phyloP scores from a whole-genome alignment of 495 filamentous ascomycete species.

The Aspergillus baeticus region DNA sequence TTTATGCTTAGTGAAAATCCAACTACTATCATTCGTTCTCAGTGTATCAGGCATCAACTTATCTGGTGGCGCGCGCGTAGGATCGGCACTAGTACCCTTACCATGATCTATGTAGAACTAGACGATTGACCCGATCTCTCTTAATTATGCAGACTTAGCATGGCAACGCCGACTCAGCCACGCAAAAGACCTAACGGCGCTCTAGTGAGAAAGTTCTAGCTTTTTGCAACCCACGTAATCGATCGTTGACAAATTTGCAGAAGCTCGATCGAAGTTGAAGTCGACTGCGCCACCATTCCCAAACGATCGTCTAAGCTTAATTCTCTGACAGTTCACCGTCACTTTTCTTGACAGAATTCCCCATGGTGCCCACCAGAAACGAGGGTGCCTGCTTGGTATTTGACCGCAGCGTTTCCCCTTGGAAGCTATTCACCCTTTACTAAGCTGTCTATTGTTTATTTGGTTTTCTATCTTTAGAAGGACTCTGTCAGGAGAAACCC shows the following conservation, averaged over 20 bases:
- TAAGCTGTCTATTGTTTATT: neutral
- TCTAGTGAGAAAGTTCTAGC: neutral
- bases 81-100: conserved; percentile 1
- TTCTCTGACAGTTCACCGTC: neutral
- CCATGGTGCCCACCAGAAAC: neutral
- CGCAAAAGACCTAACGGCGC: neutral
- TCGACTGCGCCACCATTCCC: conserved; percentile 1
- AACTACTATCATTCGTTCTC: conserved; percentile 18
- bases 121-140: conserved; percentile 5
- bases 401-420: conserved; percentile 4
- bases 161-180: conserved; percentile 6
- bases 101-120: conserved; percentile 1
- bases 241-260: neutral
- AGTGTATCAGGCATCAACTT: conserved; percentile 9
- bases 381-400: conserved; percentile 16
- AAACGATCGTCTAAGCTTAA: neutral
- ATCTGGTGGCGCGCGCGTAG: conserved; percentile 5
- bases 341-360: neutral
- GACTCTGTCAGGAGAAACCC: neutral
- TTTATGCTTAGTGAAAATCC: conserved; percentile 8
- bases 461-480: conserved; percentile 11
- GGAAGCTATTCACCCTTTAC: neutral
- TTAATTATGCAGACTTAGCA: conserved; percentile 10
- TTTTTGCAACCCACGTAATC: conserved; percentile 1
- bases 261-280: neutral